phyloP scores from a whole-genome alignment of 2,329 filamentous ascomycete species.

The Cercospora sp. region DNA sequence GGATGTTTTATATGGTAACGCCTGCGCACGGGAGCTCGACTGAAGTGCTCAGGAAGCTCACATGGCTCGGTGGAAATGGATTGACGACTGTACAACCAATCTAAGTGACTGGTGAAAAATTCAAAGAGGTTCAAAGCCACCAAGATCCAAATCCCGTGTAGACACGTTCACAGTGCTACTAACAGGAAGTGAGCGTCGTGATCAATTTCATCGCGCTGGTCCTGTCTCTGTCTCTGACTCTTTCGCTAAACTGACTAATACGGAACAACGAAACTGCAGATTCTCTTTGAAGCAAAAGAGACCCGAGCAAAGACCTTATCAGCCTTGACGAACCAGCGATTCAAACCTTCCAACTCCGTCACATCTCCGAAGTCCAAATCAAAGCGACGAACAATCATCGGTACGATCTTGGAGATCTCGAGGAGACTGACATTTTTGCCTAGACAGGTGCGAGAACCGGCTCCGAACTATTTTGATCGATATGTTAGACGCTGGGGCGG shows the following conservation, averaged over 20 bases:
- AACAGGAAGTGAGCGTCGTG: too few species aligned
- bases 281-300: neutral
- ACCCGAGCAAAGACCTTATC: neutral
- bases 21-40: neutral
- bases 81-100: neutral
- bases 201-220: too few species aligned
- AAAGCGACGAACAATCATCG: conserved; percentile 32
- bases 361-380: conserved; percentile 9
- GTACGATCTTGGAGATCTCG: conserved; percentile 36
- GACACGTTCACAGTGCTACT: neutral
- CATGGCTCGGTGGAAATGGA: neutral
- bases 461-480: conserved; percentile 29
- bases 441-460: conserved; percentile 39
- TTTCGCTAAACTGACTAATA: too few species aligned
- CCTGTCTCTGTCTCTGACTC: too few species aligned
- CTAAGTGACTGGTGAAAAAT: neutral
- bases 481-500: neutral
- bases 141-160: neutral
- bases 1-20: neutral
- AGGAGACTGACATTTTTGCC: conserved; percentile 35
- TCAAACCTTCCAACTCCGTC: neutral
- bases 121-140: neutral
- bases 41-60: conserved; percentile 5
- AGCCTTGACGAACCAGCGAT: conserved; percentile 9
- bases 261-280: too few species aligned